Evolutionary conservation across 2,329 filamentous ascomycete species (phyloP).

Genomic region (Ascochyta rabiei): DNA sequence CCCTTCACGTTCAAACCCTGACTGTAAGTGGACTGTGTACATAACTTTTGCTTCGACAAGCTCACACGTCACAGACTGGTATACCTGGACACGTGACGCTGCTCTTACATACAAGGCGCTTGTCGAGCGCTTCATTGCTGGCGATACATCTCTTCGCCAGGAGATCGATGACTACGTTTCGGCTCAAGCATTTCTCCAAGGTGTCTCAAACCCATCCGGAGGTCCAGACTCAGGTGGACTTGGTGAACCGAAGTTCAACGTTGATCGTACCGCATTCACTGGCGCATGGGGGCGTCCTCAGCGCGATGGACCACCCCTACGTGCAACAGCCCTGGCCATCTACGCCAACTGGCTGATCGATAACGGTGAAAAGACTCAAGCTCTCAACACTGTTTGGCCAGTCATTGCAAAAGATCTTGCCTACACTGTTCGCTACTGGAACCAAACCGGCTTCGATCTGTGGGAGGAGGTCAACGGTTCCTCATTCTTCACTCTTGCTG

Average conservation of each 20-base stretch:
- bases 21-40: constrained; percentile 51
- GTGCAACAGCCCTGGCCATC: constrained; percentile 73
- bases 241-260: constrained; percentile 76
- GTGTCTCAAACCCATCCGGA: constrained; percentile 72
- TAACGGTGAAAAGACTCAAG: constrained; percentile 59
- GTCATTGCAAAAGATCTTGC: constrained; percentile 76
- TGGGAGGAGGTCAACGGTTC: constrained; percentile 82
- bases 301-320: constrained; percentile 77
- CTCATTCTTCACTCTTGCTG: constrained; percentile 78
- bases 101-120: constrained; percentile 73
- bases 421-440: constrained; percentile 74
- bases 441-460: constrained; percentile 70
- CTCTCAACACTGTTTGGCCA: constrained; percentile 67
- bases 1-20: constrained; percentile 59
- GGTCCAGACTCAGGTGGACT: constrained; percentile 58
- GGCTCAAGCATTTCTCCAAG: constrained; percentile 70
- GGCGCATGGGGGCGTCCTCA: constrained; percentile 79
- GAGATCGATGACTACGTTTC: constrained; percentile 72
- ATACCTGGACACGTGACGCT: constrained; percentile 78
- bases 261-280: constrained; percentile 67
- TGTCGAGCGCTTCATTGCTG: constrained; percentile 68
- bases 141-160: constrained; percentile 63
- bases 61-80: constrained; percentile 64
- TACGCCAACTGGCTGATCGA: constrained; percentile 75
- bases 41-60: not conserved